Percentiles rank a stretch among this genome's conserved stretches.
These are phyloP conservation scores for Nigrospora sphaerica DNA, from an alignment of 2,329 filamentous ascomycete species.

Conservation along the genomic window DNA sequence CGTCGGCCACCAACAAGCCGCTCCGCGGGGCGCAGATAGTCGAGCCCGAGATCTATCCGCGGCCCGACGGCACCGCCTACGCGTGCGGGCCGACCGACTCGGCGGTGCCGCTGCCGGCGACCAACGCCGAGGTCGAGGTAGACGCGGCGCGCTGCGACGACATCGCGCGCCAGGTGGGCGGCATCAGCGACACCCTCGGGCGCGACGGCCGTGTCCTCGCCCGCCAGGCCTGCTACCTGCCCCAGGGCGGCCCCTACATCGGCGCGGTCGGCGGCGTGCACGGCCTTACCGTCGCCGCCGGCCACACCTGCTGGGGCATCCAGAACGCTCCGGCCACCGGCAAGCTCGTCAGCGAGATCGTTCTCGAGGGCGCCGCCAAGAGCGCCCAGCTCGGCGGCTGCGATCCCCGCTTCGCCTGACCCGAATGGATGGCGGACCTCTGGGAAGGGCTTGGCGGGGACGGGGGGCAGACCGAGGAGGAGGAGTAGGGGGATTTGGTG, in stretches of 20 bases:
- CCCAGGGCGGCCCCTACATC: slow-evolving; percentile 64
- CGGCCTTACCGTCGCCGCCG: slow-evolving; percentile 61
- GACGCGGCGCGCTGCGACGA: slow-evolving; percentile 61
- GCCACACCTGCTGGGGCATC: slow-evolving; percentile 79
- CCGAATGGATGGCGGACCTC: slow-evolving; percentile 5
- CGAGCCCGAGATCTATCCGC: slow-evolving; percentile 70
- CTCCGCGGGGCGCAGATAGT: slow-evolving; percentile 34
- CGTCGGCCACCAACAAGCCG: slow-evolving; percentile 17
- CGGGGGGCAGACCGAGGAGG: no score
- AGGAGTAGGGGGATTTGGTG: no score
- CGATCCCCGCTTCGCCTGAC: slow-evolving; percentile 40
- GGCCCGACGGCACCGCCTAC: slow-evolving; percentile 69
- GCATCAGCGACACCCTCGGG: slow-evolving; percentile 47
- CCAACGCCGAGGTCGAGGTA: slow-evolving; percentile 56
- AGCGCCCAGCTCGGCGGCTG: slow-evolving; percentile 49
- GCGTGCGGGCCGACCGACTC: slow-evolving; percentile 64
- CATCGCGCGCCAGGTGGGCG: slow-evolving; percentile 55
- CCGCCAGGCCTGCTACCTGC: slow-evolving; percentile 70
- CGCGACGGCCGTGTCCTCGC: slow-evolving; percentile 48
- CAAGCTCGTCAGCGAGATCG: slow-evolving; percentile 56
- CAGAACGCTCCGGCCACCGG: slow-evolving; percentile 72
- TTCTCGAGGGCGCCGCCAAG: slow-evolving; percentile 52
- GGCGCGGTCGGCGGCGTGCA: slow-evolving; percentile 54
- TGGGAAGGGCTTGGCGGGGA: no score
- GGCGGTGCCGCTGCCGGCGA: slow-evolving; percentile 52